Evolutionary conservation across 2,329 filamentous ascomycete species (phyloP), one percentile per base, ranked within the genome.

Genomic region (Rutstroemia sydowiana): DNA sequence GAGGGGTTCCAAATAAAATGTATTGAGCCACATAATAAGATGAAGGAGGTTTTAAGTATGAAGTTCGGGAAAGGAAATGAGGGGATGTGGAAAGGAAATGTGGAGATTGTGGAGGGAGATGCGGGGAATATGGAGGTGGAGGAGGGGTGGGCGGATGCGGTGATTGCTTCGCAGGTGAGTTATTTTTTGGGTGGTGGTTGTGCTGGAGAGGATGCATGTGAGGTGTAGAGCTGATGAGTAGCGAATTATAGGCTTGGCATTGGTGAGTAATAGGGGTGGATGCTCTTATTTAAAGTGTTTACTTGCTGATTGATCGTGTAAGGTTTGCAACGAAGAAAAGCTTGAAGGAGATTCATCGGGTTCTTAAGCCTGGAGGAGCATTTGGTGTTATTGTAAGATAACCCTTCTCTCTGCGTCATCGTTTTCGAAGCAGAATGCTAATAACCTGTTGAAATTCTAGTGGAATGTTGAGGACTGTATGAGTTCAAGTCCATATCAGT

Each of bases 391-490:
- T 89, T 48, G 48, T 51, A 46, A 40, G 32, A 39, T 10, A 6
- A 10, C 14, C 18, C 11, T 11, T 23, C 20, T 11, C 23, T 13
- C 21, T 45, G 16, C 23, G 23, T 26, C 23, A 8, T 26, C 23
- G 16, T 16, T 32, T 16, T n/a, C 16, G 18, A 21, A 1, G 13
- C 3, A 41, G 10, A 23, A 40, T 39, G 6, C 48, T 51, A 39
- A 51, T 18, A 45, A 30, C 31, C 30, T 11, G 5, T 39, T 11
- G 5, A 39, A 14, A 14, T 37, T 32, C 5, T 40, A 51, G 48
- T 89, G 86, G 85, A 88, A 88, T 60, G 72, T 84, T 54, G 84
- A 88, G 65, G 81, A 86, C 57, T 87, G 83, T 84, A 68, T 62
- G 75, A 69, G 10, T 9, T 10, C 26, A 18, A 16, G 41, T 21